Base-by-base conservation (phyloP, 2,329 filamentous ascomycete genomes). In the Botrytis hyacinthi region DNA sequence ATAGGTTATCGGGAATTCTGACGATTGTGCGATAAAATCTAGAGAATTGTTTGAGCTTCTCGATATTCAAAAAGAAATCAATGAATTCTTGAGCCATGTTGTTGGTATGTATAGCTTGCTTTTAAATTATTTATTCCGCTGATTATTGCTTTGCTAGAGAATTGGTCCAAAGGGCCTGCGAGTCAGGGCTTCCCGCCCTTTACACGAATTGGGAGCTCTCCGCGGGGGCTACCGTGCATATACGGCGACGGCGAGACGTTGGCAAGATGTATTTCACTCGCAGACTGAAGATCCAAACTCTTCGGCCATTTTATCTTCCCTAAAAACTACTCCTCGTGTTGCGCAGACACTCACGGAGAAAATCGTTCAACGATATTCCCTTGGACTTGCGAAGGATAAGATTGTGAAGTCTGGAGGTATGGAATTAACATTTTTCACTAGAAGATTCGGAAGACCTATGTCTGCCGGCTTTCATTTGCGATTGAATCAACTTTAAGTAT, bases 331-430 rank as follows among this genome's bases (percentile, higher is more conserved):
- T 6, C 76, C 81, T 51, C 72, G 71, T 54, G 70, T 79, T 75
- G 77, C 93, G 0, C 94, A 97, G 83, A 98, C 93, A 4, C 83
- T 97, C 70, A 96, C 93, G 4, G 95, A 98, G 82, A 97, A 97
- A 86, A 97, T 98, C 74, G 91, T 97, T 0, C 95, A 98, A 82
- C 84, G 87, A 26, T 91, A 97, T 82, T 88, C 93, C 0, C 86
- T 94, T n/a, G 93, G 91, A 16, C 87, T 97, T 1, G 83, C 92
- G 1, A 82, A 89, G 18, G 93, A 90, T 74, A 97, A 97, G 84
- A 85, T 87, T 73, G 92, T 97, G 79, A 88, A 87, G 78, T 86
- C 88, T 7, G 94, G 95, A 80, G 71, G 71, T 73, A 73, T 54
- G 40, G 20, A 48, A 68, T 20, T 10, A 61, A n/a, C 16, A 37